Percentiles rank a stretch among this genome's conserved stretches.
phyloP scores from a whole-genome alignment of 768 basidiomycete genomes.

The Nevesoporus exiguus region DNA sequence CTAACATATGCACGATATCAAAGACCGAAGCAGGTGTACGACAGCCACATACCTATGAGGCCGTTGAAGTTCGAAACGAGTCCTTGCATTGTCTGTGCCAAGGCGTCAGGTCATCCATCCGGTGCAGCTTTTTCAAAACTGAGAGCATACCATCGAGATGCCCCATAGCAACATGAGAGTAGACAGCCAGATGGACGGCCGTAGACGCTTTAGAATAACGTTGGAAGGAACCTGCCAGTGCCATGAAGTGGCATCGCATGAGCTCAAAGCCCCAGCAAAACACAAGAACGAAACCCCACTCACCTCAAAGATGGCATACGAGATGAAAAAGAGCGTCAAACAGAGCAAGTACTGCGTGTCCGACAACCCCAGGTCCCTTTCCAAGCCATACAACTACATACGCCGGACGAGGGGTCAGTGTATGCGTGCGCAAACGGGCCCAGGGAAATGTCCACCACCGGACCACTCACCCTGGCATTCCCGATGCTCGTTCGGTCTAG shows the following conservation, averaged over 20 bases:
- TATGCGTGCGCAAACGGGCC: background rate
- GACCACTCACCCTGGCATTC: conserved; percentile 33
- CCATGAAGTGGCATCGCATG: no score
- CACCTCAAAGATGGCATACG: conserved; percentile 71
- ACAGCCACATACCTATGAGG: conserved; percentile 49
- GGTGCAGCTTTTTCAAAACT: background rate
- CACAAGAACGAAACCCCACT: background rate
- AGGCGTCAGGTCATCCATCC: background rate
- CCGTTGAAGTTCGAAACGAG: conserved; percentile 66
- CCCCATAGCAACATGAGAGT: conserved; percentile 73
- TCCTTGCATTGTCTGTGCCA: conserved; percentile 73
- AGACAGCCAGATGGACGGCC: conserved; percentile 77
- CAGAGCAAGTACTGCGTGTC: conserved; percentile 64
- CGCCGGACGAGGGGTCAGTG: background rate
- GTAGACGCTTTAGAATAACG: conserved; percentile 64
- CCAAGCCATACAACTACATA: conserved; percentile 61
- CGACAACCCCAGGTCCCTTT: conserved; percentile 52
- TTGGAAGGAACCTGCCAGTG: conserved; percentile 60
- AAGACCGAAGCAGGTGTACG: background rate
- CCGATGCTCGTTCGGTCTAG: conserved; percentile 56
- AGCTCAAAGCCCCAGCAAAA: no score
- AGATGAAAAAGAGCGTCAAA: conserved; percentile 58
- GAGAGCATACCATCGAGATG: conserved; percentile 71
- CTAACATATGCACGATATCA: conserved; percentile 30
- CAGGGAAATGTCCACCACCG: no score